These are phyloP conservation scores for Termitomyces sp. DNA, from an alignment of 768 basidiomycete genomes.

Conservation along the genomic window DNA sequence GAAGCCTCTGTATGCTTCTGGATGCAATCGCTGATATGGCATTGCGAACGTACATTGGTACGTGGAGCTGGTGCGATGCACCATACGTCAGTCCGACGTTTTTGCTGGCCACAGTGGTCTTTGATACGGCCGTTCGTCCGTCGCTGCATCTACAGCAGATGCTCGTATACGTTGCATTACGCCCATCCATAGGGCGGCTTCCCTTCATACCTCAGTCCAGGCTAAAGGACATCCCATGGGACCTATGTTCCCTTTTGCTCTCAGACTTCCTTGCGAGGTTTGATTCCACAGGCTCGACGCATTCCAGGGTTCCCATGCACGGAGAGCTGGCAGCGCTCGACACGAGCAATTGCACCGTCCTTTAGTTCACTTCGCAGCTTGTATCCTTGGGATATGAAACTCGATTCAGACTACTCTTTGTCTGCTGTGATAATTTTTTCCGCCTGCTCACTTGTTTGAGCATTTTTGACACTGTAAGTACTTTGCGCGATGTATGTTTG, in stretches of 20 bases:
- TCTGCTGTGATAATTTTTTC: constrained; percentile 32
- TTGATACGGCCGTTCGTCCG: background rate
- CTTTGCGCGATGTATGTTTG: background rate
- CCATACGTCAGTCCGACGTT: background rate
- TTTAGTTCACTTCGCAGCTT: constrained; percentile 71
- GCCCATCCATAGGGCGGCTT: background rate
- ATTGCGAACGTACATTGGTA: background rate
- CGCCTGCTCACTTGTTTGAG: constrained; percentile 14
- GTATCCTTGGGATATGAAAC: constrained; percentile 33
- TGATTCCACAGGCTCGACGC: background rate
- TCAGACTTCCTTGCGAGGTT: constrained; percentile 1
- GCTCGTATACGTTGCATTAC: background rate
- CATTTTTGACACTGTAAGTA: background rate
- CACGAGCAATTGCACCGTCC: constrained; percentile 26
- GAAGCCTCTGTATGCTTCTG: background rate
- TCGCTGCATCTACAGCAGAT: background rate
- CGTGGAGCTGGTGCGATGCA: background rate
- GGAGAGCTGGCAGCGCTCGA: constrained; percentile 8
- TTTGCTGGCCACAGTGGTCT: background rate
- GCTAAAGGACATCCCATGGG: background rate
- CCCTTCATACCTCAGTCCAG: background rate
- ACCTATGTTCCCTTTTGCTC: background rate
- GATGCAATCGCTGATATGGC: background rate
- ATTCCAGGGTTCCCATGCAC: constrained; percentile 11
- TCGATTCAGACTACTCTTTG: constrained; percentile 64